Percentiles rank a stretch among this genome's conserved stretches.
Evolutionary conservation across 352 stramenopile species (phyloP).

Genomic region (Blastocystis sp.): DNA sequence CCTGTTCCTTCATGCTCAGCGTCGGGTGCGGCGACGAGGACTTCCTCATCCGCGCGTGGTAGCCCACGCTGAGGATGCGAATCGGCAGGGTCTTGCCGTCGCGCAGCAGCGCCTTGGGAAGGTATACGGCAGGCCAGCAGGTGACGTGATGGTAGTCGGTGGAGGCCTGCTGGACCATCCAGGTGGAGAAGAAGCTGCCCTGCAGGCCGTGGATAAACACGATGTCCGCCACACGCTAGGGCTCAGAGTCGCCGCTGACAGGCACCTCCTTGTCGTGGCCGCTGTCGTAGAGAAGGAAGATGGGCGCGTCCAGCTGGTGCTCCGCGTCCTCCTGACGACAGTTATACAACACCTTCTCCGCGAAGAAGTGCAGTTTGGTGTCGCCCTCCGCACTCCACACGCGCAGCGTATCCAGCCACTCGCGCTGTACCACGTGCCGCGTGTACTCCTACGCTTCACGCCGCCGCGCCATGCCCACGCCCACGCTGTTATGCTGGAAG

Average conservation of each 20-base stretch:
- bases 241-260: not conserved
- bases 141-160: conserved; percentile 69
- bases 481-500: conserved; percentile 7
- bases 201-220: conserved; percentile 81
- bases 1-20: conserved; percentile 78
- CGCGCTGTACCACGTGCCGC: not conserved
- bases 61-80: conserved; percentile 79
- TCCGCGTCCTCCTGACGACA: not conserved
- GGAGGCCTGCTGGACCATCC: conserved; percentile 77
- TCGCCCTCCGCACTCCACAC: conserved; percentile 17
- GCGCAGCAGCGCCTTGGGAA: conserved; percentile 76
- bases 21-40: conserved; percentile 79
- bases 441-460: conserved; percentile 8
- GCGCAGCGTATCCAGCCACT: conserved; percentile 26
- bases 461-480: not conserved
- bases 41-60: conserved; percentile 79
- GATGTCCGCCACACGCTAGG: conserved; percentile 74
- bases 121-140: conserved; percentile 78
- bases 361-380: conserved; percentile 58
- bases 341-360: conserved; percentile 58
- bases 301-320: conserved; percentile 30
- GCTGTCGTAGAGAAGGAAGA: conserved; percentile 58
- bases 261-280: conserved; percentile 3
- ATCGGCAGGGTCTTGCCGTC: conserved; percentile 74
- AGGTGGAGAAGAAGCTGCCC: conserved; percentile 80